These are phyloP conservation scores for Monascus purpureus DNA, from an alignment of 495 filamentous ascomycete species.

Conservation along the genomic window DNA sequence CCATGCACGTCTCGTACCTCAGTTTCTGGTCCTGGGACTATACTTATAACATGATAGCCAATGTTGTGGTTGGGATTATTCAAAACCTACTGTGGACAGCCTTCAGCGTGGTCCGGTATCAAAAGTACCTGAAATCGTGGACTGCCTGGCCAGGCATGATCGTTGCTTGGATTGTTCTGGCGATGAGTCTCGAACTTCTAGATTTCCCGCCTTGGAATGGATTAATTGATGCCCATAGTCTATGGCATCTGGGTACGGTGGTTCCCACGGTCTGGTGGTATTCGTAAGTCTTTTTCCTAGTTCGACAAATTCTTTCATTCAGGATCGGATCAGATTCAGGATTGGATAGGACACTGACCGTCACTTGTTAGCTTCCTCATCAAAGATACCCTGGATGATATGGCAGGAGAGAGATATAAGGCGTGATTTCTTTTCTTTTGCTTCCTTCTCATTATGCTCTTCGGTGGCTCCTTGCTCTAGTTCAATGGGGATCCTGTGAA, in stretches of 20 bases:
- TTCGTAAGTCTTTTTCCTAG: constrained; percentile 48
- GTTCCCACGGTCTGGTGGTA: constrained; percentile 87
- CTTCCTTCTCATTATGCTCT: no score
- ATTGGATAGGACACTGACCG: constrained; percentile 10
- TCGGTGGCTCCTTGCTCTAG: no score
- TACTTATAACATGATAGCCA: constrained; percentile 93
- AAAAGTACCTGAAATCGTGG: constrained; percentile 54
- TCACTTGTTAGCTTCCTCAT: constrained; percentile 49
- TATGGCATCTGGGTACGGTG: constrained; percentile 94
- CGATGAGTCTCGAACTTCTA: constrained; percentile 89
- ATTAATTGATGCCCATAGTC: constrained; percentile 80
- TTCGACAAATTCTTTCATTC: background rate
- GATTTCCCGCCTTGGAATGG: constrained; percentile 83
- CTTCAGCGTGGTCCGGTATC: constrained; percentile 67
- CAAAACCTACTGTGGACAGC: constrained; percentile 76
- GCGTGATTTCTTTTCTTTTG: no score
- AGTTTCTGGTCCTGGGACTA: constrained; percentile 85
- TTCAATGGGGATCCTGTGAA: no score
- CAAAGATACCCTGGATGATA: constrained; percentile 64
- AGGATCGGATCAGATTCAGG: constrained; percentile 2
- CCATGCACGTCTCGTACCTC: constrained; percentile 69
- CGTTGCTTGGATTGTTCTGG: constrained; percentile 80
- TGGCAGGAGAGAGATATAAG: constrained; percentile 39
- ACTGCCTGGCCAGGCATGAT: constrained; percentile 84
- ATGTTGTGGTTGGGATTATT: constrained; percentile 67